Base-by-base conservation (phyloP, 2,329 filamentous ascomycete genomes). In the Ophiosphaerella narmari region DNA sequence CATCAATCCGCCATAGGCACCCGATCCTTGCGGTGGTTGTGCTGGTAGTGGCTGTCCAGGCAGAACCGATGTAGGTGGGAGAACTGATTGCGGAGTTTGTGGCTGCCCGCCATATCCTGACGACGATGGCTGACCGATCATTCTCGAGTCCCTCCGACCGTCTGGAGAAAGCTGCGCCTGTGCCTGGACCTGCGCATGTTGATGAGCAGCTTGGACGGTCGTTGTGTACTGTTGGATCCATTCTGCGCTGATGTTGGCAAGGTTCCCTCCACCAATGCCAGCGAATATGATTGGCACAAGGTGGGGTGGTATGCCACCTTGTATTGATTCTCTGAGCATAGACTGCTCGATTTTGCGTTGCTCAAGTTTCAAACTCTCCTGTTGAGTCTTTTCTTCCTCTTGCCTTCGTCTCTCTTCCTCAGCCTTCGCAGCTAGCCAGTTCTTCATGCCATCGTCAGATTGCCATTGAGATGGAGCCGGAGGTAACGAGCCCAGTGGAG, bases 281-380 rank as follows among this genome's bases (percentile, higher is more conserved):
- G 78, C 78, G 63, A 82, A 82, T 55, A 82, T 80, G 53, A 82
- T 76, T 31, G 80, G 80, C 14, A 82, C 75, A 39, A 82, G 73
- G 29, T 78, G 73, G 49, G 79, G 78, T 34, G 80, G 80, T 35
- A 82, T 71, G 46, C 78, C 79, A 43, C 78, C 77, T 53, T 77
- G 75, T 63, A 81, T 74, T 14, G 79, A 80, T 52, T 82, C 79
- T 40, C 77, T 73, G 53, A 82, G 65, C 75, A 82, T 81, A 14
- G 75, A 74, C 60, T 80, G 76, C 61, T 82, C 80, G 49, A 81
- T 77, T 49, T 76, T 77, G 44, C 79, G 77, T 57, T 80, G 78
- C 63, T 82, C 79, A 39, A 81, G 68, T 53, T 73, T 68, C 40
- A 78, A 66, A 14, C 70, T 71, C 60, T 81, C 79, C 62, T 82